Evolutionary conservation across 768 basidiomycete genomes (phyloP).

Genomic region (Cystobasidium tubakii): DNA sequence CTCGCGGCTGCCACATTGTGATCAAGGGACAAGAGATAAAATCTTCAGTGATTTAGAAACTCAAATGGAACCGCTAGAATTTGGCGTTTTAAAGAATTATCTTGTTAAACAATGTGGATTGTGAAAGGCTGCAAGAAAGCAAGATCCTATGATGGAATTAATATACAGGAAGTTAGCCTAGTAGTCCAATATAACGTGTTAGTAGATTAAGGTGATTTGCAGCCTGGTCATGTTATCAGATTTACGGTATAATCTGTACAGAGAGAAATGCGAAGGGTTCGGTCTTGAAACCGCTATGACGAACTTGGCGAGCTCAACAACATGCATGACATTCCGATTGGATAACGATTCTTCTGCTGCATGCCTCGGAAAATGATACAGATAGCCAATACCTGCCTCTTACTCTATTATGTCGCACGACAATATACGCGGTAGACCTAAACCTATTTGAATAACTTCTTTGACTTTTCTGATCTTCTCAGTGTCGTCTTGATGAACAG

Average conservation of each 20-base stretch:
- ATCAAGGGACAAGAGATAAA: conserved; percentile 12
- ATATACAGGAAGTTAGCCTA: neutral
- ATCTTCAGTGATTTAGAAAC: neutral
- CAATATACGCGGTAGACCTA: conserved; percentile 1
- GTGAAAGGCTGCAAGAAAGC: neutral
- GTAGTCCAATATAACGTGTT: no score
- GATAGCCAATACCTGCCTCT: neutral
- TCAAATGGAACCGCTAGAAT: neutral
- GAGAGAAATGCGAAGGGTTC: no score
- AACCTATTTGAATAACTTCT: neutral
- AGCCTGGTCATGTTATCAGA: no score
- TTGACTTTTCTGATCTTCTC: conserved; percentile 19
- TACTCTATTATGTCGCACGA: conserved; percentile 9
- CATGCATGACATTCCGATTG: no score
- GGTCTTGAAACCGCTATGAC: no score
- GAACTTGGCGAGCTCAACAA: no score
- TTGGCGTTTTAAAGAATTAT: neutral
- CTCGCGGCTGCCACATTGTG: neutral
- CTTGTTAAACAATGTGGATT: neutral
- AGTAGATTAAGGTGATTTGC: no score
- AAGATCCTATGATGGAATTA: neutral
- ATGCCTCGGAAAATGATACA: no score
- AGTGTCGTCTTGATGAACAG: conserved; percentile 14
- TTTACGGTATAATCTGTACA: no score
- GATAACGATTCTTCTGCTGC: no score